Evolutionary conservation across 192 early-diverging fungal genomes (phyloP), one percentile per base, ranked within the genome.

Genomic region (Obelidium mucronatum): DNA sequence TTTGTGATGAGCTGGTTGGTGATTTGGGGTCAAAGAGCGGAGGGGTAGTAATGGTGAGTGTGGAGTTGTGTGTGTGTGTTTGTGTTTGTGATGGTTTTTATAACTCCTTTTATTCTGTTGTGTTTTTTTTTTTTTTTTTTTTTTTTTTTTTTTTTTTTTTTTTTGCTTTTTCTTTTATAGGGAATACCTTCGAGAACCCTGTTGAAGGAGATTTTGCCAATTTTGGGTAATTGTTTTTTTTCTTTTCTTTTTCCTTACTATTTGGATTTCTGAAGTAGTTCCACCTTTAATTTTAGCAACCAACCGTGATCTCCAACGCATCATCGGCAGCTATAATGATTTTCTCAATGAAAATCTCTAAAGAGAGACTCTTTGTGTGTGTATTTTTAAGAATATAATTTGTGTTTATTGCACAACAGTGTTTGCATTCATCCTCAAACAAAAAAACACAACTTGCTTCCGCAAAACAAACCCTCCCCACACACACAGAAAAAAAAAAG

Each of bases 1-100:
- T 94, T 19, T 92, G 90, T 79, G 86, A 90, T 60, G 86, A 86
- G 60, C 78, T 94, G 44, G 73, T 90, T 24, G 92, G 89, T 1
- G 86, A 89, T 15, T 78, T 83, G 37, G 52, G 68, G 37, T 61
- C 65, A 15, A 82, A 72, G 51, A 75, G 51, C 24, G 78, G 77
- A 39, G 37, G 75, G 8, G 31, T 78, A 48, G 75, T 73, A 19
- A 65, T 65, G 3, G 65, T n/a, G n/a, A n/a, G n/a, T n/a, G n/a
- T n/a, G n/a, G n/a, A n/a, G n/a, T n/a, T 64, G 3, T 24, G 78
- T 67, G 78, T 77, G 11, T 52, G 52, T 33, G n/a, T n/a, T 52
- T 52, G 51, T 52, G 59, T 61, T 26, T 19, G 15, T 61, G 8
- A 8, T 19, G 19, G 19, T 31, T 61, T 19, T 13, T 31, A 13